These are phyloP conservation scores for Phytophthora aleatoria DNA, from an alignment of 352 stramenopile species.

Conservation along the genomic window DNA sequence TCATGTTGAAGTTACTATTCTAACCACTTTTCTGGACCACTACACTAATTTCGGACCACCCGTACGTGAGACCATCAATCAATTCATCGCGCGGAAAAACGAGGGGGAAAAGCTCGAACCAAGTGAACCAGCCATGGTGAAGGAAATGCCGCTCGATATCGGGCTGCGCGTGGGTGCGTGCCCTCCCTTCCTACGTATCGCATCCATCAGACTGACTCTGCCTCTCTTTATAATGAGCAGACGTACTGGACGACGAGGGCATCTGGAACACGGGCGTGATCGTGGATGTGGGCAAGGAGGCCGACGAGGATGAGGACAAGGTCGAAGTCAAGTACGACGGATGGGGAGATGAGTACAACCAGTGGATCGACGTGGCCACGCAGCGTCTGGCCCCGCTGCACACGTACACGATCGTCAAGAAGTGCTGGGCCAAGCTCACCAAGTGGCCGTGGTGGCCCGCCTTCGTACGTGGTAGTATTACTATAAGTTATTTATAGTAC, in stretches of 20 bases:
- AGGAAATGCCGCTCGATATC: slow-evolving; percentile 65
- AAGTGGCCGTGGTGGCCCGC: slow-evolving; percentile 87
- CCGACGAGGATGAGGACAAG: slow-evolving; percentile 39
- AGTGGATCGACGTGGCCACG: slow-evolving; percentile 62
- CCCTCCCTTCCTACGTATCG: background rate
- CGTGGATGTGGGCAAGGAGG: slow-evolving; percentile 67
- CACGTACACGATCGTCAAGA: slow-evolving; percentile 85
- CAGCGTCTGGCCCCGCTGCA: slow-evolving; percentile 75
- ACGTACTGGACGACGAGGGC: slow-evolving; percentile 81
- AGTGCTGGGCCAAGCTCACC: slow-evolving; percentile 86
- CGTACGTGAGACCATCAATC: background rate
- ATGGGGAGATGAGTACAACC: slow-evolving; percentile 83
- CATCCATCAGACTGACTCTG: slow-evolving; percentile 1
- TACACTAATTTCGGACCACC: background rate
- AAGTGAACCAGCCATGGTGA: slow-evolving; percentile 22
- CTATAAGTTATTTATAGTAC: slow-evolving; percentile 5
- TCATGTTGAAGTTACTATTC: too few species aligned
- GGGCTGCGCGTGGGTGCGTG: slow-evolving; percentile 71
- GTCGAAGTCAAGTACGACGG: slow-evolving; percentile 88
- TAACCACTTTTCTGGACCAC: background rate
- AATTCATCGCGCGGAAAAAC: slow-evolving; percentile 1
- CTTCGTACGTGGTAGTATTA: slow-evolving; percentile 50
- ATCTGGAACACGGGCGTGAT: slow-evolving; percentile 85
- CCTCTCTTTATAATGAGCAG: slow-evolving; percentile 27
- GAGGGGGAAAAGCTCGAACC: background rate